phyloP scores from a whole-genome alignment of 257 asterid species.

The Voacanga thouarsii region DNA sequence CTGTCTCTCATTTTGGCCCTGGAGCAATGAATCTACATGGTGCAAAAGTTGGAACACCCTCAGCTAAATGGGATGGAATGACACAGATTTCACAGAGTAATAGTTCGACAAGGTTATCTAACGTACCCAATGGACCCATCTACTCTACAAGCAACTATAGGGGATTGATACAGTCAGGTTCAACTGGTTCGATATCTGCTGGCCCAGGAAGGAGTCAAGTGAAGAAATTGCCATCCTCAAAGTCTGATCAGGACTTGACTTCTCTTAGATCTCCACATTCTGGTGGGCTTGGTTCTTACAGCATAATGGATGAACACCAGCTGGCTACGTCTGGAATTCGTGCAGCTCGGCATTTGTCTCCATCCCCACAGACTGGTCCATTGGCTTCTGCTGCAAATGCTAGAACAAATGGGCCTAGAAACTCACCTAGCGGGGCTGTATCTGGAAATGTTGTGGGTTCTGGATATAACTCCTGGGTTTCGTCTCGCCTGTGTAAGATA shows the following conservation, averaged over 20 bases:
- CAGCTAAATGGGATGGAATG: constrained; percentile 70
- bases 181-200: constrained; percentile 50
- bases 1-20: constrained; percentile 58
- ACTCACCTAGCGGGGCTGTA: constrained; percentile 38
- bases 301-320: constrained; percentile 53
- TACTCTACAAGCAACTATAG: constrained; percentile 38
- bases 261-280: constrained; percentile 64
- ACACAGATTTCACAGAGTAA: constrained; percentile 40
- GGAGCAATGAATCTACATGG: constrained; percentile 42
- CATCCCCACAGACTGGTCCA: constrained; percentile 39
- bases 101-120: constrained; percentile 20
- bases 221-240: constrained; percentile 59
- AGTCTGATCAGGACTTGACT: constrained; percentile 86
- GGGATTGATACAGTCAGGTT: constrained; percentile 57
- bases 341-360: constrained; percentile 41
- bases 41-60: constrained; percentile 49
- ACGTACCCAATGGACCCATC: constrained; percentile 17
- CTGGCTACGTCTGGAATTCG: constrained; percentile 40
- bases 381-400: constrained; percentile 37
- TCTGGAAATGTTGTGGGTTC: constrained; percentile 44
- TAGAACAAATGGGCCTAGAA: constrained; percentile 40
- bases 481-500: constrained; percentile 70
- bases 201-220: constrained; percentile 49
- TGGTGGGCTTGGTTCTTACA: constrained; percentile 53
- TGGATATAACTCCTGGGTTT: constrained; percentile 49